phyloP scores from a whole-genome alignment of 805 yeast genomes.

The Saccharomycopsis synnaedendra region DNA sequence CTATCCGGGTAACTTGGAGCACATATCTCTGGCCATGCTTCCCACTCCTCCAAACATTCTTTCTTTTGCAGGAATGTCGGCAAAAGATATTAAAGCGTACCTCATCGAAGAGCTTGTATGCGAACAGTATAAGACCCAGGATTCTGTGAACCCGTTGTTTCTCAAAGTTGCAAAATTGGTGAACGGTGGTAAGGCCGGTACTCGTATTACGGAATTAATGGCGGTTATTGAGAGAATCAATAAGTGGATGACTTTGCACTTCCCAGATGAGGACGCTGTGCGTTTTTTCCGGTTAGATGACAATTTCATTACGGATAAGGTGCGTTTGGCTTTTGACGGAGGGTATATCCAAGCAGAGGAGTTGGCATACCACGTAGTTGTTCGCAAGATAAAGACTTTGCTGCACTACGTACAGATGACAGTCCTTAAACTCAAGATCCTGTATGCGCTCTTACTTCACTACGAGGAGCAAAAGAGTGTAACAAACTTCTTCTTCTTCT shows the following conservation, averaged over 20 bases:
- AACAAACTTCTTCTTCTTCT: neutral
- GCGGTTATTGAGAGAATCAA: neutral
- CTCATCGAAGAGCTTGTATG: too few relatives aligned
- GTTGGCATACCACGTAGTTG: constrained; percentile 2
- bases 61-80: too few relatives aligned
- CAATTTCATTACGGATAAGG: neutral
- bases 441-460: neutral
- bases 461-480: constrained; percentile 1
- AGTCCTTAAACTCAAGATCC: neutral
- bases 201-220: neutral
- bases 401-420: constrained; percentile 1
- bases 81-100: too few relatives aligned
- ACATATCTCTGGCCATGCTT: neutral
- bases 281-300: constrained; percentile 1
- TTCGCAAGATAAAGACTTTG: constrained; percentile 1
- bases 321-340: neutral
- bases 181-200: neutral
- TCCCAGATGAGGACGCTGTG: neutral
- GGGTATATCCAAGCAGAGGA: neutral
- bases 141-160: too few relatives aligned
- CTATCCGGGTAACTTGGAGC: neutral
- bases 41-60: neutral
- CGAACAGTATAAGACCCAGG: too few relatives aligned
- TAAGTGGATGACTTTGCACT: neutral
- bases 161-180: neutral